Base-by-base conservation (phyloP, 495 filamentous ascomycete species). In the Penicillium antarcticum region DNA sequence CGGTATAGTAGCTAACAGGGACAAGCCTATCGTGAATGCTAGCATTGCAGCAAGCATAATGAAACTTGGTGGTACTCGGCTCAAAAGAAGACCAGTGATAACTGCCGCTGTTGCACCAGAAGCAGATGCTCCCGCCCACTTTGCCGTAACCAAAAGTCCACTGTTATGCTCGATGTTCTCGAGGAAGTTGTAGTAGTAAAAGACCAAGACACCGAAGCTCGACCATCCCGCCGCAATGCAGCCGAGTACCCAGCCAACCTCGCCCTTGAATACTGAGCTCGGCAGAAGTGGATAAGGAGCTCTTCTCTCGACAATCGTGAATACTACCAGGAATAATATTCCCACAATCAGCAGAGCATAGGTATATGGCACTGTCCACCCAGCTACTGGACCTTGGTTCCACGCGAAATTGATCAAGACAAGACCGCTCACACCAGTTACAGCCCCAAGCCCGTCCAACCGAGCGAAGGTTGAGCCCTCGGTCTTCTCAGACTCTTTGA, bases 371-470 rank as follows among this genome's bases (percentile, higher is more conserved):
- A 59, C 61, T 21, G 52, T 29, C 85, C 84, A 88, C 10, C 82
- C 82, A 5, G 78, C 80, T 9, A 77, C 62, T 0, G 82, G 70
- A 0, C 72, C 83, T 51, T 85, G 83, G 48, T 86, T 87, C 80
- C 76, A 81, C 0, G 80, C 72, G 48, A 84, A 74, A 52, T 83
- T 84, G 62, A 83, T 66, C n/a, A 87, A 63, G 9, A 86, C 62
- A 31, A 88, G 63, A 13, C 73, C 80, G 0, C 61, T 56, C 2
- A 87, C 71, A 11, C 84, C 84, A 6, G 72, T 65, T 2, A 68
- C 49, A 54, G 87, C 84, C 13, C 82, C 67, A 53, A 29, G 56
- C 12, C 35, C 42, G 36, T 55, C 50, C n/a, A 58, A 23, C 3
- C 51, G 38, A n/a, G 50, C 46, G 3, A 45, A 41, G 2, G 39